Conservation (phyloP, 2,329 filamentous ascomycete genomes). For the Cryphonectria radicalis region DNA sequence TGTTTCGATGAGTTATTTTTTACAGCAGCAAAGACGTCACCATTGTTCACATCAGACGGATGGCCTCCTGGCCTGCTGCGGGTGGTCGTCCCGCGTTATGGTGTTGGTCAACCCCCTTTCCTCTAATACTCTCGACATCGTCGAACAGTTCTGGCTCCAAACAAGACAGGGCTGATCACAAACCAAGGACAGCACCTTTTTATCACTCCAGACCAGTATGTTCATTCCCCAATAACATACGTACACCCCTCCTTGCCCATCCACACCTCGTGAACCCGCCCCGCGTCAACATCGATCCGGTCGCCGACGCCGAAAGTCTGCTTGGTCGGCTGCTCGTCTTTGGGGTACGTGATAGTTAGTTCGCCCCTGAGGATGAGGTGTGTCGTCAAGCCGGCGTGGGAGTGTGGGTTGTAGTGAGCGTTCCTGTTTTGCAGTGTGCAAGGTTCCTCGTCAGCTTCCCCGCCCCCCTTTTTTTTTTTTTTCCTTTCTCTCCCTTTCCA, state of each 20-base stretch:
- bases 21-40: background rate
- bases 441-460: conserved; percentile 27
- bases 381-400: conserved; percentile 66
- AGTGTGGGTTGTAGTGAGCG: conserved; percentile 70
- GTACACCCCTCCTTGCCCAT: conserved; percentile 69
- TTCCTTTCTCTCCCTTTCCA: conserved; percentile 18
- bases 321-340: conserved; percentile 59
- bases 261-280: conserved; percentile 70
- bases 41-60: background rate
- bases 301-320: conserved; percentile 63
- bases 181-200: background rate
- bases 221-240: conserved; percentile 65
- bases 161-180: too few species aligned
- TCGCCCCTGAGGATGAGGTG: conserved; percentile 70
- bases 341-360: conserved; percentile 69
- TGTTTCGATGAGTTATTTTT: background rate
- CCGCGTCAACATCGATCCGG: conserved; percentile 68
- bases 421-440: conserved; percentile 52
- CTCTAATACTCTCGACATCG: too few species aligned
- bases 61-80: background rate
- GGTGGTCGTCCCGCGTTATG: background rate
- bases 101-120: background rate
- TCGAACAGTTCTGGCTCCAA: background rate
- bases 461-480: too few species aligned
- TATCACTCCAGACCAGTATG: background rate